Evolutionary conservation across 179 eudicot species (phyloP).

Genomic region (Camellia oleifera): DNA sequence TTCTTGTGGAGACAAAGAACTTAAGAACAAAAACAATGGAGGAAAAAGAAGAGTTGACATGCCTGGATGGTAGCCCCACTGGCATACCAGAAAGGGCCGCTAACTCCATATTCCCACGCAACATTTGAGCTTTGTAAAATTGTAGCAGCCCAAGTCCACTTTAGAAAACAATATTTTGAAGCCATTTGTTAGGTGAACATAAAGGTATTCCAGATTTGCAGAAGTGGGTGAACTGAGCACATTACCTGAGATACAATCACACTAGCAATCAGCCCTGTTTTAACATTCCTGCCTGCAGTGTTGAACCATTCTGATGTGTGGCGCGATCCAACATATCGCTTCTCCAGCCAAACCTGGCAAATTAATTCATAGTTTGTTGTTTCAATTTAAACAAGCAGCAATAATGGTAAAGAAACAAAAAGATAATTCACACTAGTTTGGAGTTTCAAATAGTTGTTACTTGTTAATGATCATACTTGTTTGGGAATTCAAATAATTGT

Average conservation of each 20-base stretch:
- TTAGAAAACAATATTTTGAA: too few species aligned
- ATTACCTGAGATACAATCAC: conserved; percentile 95
- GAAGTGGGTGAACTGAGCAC: not conserved
- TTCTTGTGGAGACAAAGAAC: too few species aligned
- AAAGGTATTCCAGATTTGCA: not conserved
- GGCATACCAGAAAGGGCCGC: too few species aligned
- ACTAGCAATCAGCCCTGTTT: conserved; percentile 95
- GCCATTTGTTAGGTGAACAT: too few species aligned
- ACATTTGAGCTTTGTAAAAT: too few species aligned
- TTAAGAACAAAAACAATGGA: too few species aligned
- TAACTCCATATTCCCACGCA: too few species aligned
- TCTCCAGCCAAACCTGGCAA: conserved; percentile 84
- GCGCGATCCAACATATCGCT: conserved; percentile 75
- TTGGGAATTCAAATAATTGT: not conserved
- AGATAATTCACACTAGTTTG: not conserved
- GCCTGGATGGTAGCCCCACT: too few species aligned
- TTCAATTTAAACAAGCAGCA: too few species aligned
- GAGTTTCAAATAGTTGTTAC: not conserved
- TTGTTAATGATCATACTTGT: not conserved
- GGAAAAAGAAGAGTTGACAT: too few species aligned
- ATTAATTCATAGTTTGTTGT: not conserved
- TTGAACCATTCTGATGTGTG: conserved; percentile 97
- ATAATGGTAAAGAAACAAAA: not conserved
- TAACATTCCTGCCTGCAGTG: conserved; percentile 92
- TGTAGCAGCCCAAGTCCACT: too few species aligned